These are phyloP conservation scores for Neurospora sublineolata DNA, from an alignment of 495 filamentous ascomycete genomes.

Conservation along the genomic window DNA sequence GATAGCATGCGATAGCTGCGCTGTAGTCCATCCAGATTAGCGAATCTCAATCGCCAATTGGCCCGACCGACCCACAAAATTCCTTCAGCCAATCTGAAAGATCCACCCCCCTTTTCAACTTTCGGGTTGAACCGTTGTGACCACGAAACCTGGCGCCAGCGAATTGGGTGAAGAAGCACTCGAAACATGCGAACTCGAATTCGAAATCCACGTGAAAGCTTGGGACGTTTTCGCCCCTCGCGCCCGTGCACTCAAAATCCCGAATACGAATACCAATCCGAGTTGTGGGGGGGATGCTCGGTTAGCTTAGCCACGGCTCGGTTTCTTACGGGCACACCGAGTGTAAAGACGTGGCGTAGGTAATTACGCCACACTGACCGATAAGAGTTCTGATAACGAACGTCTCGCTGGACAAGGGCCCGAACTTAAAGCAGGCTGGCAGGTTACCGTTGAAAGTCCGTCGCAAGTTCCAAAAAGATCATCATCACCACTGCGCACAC, in stretches of 20 bases:
- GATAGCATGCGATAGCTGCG: conserved; percentile 1
- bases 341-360: background rate
- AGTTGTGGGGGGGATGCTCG: background rate
- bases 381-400: conserved; percentile 5
- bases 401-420: background rate
- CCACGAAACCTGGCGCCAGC: background rate
- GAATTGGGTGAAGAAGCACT: background rate
- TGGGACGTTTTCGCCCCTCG: background rate
- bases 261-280: conserved; percentile 6
- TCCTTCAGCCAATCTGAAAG: background rate
- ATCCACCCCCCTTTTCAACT: background rate
- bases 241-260: background rate
- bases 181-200: conserved; percentile 2
- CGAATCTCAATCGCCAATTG: conserved; percentile 3
- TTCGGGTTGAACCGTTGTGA: background rate
- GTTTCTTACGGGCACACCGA: background rate
- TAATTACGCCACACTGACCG: background rate
- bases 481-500: background rate
- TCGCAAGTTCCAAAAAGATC: background rate
- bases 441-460: background rate
- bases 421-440: background rate
- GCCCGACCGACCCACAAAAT: background rate
- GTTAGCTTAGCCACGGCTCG: background rate
- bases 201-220: background rate
- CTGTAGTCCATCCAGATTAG: background rate